phyloP scores from a whole-genome alignment of 2,329 filamentous ascomycete genomes.

The Metarhizium sp. region DNA sequence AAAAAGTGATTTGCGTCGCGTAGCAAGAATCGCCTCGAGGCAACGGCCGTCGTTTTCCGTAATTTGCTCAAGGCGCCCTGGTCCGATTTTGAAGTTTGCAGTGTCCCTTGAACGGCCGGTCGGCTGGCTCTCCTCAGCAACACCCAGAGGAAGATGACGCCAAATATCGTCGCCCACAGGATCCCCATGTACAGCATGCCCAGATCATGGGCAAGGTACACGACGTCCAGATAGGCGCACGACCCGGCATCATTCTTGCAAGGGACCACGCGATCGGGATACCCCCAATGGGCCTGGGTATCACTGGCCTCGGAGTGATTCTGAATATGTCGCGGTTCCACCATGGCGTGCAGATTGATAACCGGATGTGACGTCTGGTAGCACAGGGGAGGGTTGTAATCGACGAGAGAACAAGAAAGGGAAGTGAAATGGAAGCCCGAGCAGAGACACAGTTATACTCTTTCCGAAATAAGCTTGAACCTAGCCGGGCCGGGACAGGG shows the following conservation, averaged over 20 bases:
- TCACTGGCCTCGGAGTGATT: conserved; percentile 25
- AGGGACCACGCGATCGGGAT: conserved; percentile 33
- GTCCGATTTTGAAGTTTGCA: conserved; percentile 8
- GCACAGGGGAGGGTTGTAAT: background rate
- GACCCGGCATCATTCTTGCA: conserved; percentile 37
- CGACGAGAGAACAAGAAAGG: background rate
- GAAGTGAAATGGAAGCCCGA: background rate
- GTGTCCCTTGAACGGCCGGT: conserved; percentile 10
- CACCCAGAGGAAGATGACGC: conserved; percentile 34
- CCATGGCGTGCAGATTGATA: background rate
- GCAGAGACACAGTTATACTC: background rate
- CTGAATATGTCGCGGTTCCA: conserved; percentile 30
- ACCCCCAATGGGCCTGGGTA: conserved; percentile 37
- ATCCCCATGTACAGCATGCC: conserved; percentile 42
- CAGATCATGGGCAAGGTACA: conserved; percentile 38
- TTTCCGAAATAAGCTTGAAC: background rate
- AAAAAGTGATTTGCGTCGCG: conserved; percentile 46
- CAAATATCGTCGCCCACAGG: conserved; percentile 37
- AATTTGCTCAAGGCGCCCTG: conserved; percentile 17
- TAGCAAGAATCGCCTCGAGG: conserved; percentile 43
- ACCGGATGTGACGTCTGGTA: background rate
- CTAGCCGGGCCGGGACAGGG: background rate
- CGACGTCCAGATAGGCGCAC: conserved; percentile 40
- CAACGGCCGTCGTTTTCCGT: conserved; percentile 24
- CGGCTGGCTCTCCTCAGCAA: conserved; percentile 15